These are phyloP conservation scores for Penicillium sp. DNA, from an alignment of 2,329 filamentous ascomycete species.

Conservation along the genomic window DNA sequence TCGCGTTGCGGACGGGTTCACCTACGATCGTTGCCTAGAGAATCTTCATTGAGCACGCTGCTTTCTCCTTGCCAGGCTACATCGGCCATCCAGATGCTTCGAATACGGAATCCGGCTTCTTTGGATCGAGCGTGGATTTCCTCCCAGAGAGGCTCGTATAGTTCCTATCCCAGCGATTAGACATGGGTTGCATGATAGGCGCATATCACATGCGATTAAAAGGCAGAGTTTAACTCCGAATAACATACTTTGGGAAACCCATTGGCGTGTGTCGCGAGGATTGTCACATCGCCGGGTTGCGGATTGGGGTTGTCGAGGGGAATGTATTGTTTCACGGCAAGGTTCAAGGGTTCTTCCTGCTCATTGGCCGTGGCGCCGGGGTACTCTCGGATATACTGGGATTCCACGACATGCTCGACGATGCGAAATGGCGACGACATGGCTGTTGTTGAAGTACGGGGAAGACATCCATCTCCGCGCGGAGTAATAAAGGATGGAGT, in stretches of 20 bases:
- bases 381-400: constrained; percentile 80
- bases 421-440: constrained; percentile 56
- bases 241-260: constrained; percentile 76
- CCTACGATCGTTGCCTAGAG: constrained; percentile 80
- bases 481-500: constrained; percentile 8
- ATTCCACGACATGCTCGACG: constrained; percentile 69
- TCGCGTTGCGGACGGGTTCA: constrained; percentile 6
- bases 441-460: neutral
- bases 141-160: constrained; percentile 91
- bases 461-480: constrained; percentile 2
- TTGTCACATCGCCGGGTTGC: constrained; percentile 73
- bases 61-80: constrained; percentile 81
- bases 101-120: constrained; percentile 64
- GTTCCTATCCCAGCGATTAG: constrained; percentile 57
- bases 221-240: neutral
- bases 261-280: constrained; percentile 86
- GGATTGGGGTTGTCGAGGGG: constrained; percentile 69
- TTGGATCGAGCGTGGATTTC: constrained; percentile 65
- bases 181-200: neutral
- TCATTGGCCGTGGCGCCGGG: constrained; percentile 66
- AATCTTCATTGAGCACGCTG: constrained; percentile 70
- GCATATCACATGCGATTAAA: neutral
- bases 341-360: constrained; percentile 70
- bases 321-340: constrained; percentile 85
- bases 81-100: constrained; percentile 86